phyloP scores from a whole-genome alignment of 345 rosid genomes.

The Triadica sebifera region DNA sequence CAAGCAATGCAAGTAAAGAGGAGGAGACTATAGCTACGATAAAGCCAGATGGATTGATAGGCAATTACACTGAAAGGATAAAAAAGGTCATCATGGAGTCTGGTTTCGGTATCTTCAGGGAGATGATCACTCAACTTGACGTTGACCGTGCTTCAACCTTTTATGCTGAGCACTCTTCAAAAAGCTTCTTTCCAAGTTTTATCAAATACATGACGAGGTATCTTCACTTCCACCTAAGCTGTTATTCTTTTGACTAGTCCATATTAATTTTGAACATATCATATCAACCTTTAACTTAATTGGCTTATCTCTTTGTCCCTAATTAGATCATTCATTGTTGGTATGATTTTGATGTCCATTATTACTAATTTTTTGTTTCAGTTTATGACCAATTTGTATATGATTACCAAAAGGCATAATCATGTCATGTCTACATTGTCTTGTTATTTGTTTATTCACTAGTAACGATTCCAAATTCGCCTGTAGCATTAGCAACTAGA shows the following conservation, averaged over 20 bases:
- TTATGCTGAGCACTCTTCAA: slow-evolving; percentile 72
- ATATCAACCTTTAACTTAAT: not conserved
- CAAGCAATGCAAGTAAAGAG: slow-evolving; percentile 31
- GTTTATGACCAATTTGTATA: not conserved
- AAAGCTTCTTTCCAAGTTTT: slow-evolving; percentile 58
- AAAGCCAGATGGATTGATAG: slow-evolving; percentile 76
- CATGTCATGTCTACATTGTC: not conserved
- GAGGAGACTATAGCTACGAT: slow-evolving; percentile 73
- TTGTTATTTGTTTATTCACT: not conserved
- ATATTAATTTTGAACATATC: not conserved
- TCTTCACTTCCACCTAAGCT: not conserved
- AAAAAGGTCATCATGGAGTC: slow-evolving; percentile 46
- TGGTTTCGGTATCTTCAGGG: slow-evolving; percentile 53
- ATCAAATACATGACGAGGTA: slow-evolving; percentile 80
- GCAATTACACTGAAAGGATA: slow-evolving; percentile 58
- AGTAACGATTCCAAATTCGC: not conserved
- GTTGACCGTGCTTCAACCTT: slow-evolving; percentile 51
- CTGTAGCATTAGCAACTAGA: not conserved
- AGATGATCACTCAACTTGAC: slow-evolving; percentile 50
- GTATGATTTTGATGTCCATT: not conserved
- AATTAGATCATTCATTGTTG: not conserved
- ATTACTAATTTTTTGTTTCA: not conserved
- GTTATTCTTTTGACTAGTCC: not conserved
- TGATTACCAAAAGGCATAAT: not conserved
- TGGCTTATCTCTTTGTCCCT: not conserved